These are phyloP conservation scores for Xylaria cubensis DNA, from an alignment of 495 filamentous ascomycete genomes.

Conservation along the genomic window DNA sequence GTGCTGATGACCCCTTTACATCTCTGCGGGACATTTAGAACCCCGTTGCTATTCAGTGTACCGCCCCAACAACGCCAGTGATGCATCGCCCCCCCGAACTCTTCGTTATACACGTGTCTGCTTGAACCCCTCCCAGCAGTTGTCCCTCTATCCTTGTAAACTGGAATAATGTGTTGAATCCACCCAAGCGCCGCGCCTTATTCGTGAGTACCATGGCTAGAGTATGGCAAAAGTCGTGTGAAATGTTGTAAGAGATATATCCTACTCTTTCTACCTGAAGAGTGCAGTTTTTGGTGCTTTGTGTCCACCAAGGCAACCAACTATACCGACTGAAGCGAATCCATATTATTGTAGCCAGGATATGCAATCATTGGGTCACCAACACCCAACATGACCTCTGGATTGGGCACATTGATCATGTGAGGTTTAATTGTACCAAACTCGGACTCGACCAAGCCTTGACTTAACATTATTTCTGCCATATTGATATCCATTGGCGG, in stretches of 20 bases:
- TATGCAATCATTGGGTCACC: slow-evolving; percentile 57
- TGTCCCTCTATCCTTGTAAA: slow-evolving; percentile 18
- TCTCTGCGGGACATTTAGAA: background rate
- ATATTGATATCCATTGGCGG: slow-evolving; percentile 48
- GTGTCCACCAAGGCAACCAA: background rate
- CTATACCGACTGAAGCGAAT: slow-evolving; percentile 36
- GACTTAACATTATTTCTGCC: slow-evolving; percentile 49
- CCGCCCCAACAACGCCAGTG: slow-evolving; percentile 22
- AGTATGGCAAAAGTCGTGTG: slow-evolving; percentile 1
- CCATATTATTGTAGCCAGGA: slow-evolving; percentile 45
- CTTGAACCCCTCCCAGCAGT: background rate
- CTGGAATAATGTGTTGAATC: slow-evolving; percentile 10
- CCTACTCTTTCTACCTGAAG: background rate
- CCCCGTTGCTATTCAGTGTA: background rate
- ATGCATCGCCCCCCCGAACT: slow-evolving; percentile 5
- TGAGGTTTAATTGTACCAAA: slow-evolving; percentile 57
- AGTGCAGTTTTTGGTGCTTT: background rate
- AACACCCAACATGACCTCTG: slow-evolving; percentile 57
- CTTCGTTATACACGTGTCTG: slow-evolving; percentile 16
- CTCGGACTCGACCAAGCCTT: slow-evolving; percentile 51
- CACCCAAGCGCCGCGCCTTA: slow-evolving; percentile 23
- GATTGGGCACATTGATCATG: slow-evolving; percentile 50
- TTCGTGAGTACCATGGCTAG: slow-evolving; percentile 13
- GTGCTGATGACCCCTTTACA: slow-evolving; percentile 16
- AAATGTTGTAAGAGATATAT: background rate